Conservation (phyloP, 106 monocot species). For the Acorus gramineus region DNA sequence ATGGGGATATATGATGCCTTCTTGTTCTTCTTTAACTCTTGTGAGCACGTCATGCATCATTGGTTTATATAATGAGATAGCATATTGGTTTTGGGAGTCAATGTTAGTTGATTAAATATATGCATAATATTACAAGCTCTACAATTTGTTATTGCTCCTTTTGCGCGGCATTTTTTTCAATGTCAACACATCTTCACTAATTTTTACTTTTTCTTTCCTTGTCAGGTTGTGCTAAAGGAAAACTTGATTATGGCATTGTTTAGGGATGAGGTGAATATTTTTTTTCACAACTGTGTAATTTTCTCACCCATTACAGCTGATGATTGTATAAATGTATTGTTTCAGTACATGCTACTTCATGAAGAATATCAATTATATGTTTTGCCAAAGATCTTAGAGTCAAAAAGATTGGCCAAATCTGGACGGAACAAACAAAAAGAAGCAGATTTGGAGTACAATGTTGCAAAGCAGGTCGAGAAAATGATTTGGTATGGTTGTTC, state of each 20-base stretch:
- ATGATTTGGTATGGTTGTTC: constrained; percentile 48
- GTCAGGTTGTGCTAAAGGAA: constrained; percentile 95
- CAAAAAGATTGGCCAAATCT: constrained; percentile 95
- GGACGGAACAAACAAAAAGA: constrained; percentile 92
- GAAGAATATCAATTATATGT: constrained; percentile 89
- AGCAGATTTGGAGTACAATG: constrained; percentile 94
- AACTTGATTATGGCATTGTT: constrained; percentile 73
- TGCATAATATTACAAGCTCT: too few species aligned
- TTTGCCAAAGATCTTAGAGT: constrained; percentile 84
- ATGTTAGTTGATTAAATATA: too few species aligned
- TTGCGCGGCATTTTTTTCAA: background rate
- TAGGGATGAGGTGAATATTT: constrained; percentile 76
- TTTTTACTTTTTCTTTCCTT: constrained; percentile 7
- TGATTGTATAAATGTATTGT: background rate
- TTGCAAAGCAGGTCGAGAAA: constrained; percentile 98
- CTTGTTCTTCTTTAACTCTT: too few species aligned
- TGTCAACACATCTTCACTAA: background rate
- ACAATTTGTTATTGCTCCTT: too few species aligned
- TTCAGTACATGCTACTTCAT: constrained; percentile 76
- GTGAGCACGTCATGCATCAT: too few species aligned
- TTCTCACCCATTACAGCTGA: too few species aligned
- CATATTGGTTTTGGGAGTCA: too few species aligned
- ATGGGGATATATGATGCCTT: too few species aligned
- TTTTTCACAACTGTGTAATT: background rate
- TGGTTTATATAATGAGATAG: too few species aligned